These are phyloP conservation scores for Cladochytrium replicatum DNA, from an alignment of 192 early-diverging fungal species.

Conservation along the genomic window DNA sequence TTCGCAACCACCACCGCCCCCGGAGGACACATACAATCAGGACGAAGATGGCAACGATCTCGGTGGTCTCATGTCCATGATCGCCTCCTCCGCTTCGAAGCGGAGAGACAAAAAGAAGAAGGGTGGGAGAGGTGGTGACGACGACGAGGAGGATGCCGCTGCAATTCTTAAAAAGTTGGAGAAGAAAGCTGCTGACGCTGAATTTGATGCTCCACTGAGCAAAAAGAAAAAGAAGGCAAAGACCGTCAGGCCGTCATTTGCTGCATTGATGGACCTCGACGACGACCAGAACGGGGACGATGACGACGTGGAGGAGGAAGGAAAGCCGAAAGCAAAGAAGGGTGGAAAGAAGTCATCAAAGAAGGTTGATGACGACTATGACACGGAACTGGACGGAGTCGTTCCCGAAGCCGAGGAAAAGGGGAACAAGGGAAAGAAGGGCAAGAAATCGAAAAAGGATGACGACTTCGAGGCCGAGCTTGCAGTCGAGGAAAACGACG, in stretches of 20 bases:
- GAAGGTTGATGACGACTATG: no score
- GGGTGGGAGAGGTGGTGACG: slow-evolving; percentile 25
- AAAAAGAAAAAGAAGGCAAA: slow-evolving; percentile 11
- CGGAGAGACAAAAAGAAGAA: slow-evolving; percentile 29
- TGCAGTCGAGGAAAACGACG: no score
- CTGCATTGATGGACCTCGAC: no score
- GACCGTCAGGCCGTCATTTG: no score
- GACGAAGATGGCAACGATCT: slow-evolving; percentile 57
- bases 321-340: no score
- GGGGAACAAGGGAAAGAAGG: slow-evolving; percentile 27
- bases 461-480: slow-evolving; percentile 45
- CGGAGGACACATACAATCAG: slow-evolving; percentile 7
- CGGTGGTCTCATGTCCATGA: slow-evolving; percentile 56
- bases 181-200: slow-evolving; percentile 11
- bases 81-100: slow-evolving; percentile 22
- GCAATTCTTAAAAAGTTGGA: slow-evolving; percentile 36
- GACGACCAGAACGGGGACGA: no score
- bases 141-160: slow-evolving; percentile 42
- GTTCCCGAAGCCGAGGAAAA: no score
- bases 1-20: no score
- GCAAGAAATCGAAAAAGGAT: slow-evolving; percentile 21
- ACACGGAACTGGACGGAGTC: no score
- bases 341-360: no score
- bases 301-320: no score
- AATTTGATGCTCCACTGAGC: background rate